Evolutionary conservation across 441 rosid genomes (phyloP).

Genomic region (Hura crepitans): DNA sequence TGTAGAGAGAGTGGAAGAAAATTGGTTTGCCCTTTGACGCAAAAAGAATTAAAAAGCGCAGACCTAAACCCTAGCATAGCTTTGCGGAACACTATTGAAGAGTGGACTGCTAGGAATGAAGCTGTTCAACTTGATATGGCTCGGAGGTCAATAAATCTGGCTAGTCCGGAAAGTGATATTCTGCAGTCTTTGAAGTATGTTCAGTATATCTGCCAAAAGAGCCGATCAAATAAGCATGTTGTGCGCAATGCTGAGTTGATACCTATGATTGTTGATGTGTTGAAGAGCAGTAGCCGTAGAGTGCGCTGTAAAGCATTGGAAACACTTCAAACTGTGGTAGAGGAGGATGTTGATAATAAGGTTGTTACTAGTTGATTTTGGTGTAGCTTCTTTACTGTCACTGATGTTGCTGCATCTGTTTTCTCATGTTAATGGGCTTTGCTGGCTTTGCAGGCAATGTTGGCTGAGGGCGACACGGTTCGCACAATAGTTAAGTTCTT

Average conservation of each 20-base stretch:
- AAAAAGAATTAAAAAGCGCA: conserved; percentile 52
- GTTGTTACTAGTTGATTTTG: conserved; percentile 39
- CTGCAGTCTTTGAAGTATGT: conserved; percentile 60
- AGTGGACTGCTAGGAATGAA: conserved; percentile 93
- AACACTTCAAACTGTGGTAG: conserved; percentile 70
- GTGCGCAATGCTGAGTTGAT: conserved; percentile 64
- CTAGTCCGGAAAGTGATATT: conserved; percentile 64
- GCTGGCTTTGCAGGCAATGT: conserved; percentile 54
- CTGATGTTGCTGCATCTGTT: conserved; percentile 13
- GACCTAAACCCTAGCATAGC: conserved; percentile 83
- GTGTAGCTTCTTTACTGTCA: conserved; percentile 12
- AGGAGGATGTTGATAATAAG: conserved; percentile 87
- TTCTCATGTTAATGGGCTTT: conserved; percentile 17
- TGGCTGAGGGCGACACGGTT: conserved; percentile 87
- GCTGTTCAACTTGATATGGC: conserved; percentile 84
- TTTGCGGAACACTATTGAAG: conserved; percentile 82
- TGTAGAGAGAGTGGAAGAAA: conserved; percentile 61
- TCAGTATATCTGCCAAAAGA: conserved; percentile 56
- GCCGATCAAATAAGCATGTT: conserved; percentile 54
- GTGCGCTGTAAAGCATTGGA: conserved; percentile 73
- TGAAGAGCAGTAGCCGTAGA: conserved; percentile 66
- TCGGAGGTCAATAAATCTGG: conserved; percentile 53
- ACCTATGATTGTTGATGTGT: conserved; percentile 70
- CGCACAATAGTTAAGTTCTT: conserved; percentile 88
- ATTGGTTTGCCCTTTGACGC: conserved; percentile 72